Percentiles rank a stretch among this genome's conserved stretches.
These are phyloP conservation scores for Zea mays DNA, from an alignment of 176 grass and related monocot species.

Conservation along the genomic window Zm-B73-REFERENCE-NAM-5.0 NC_050102.1:161586501-161587000, in stretches of 20 bases:
- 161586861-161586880: neutral
- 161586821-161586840: neutral
- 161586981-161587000: neutral
- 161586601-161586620: neutral
- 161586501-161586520: neutral
- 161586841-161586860: neutral
- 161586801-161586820: neutral
- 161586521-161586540: neutral
- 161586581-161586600: neutral
- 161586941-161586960: constrained; percentile 10
- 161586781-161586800: neutral
- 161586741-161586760: neutral
- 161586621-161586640: neutral
- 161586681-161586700: neutral
- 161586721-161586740: neutral
- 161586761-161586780: neutral
- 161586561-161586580: neutral
- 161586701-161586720: constrained; percentile 2
- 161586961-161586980: neutral
- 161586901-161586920: neutral
- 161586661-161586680: neutral
- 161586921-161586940: neutral
- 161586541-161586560: neutral
- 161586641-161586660: constrained; percentile 18
- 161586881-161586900: neutral